Conservation (phyloP, 2,329 filamentous ascomycete species). For the Hypoxylon rubiginosum region DNA sequence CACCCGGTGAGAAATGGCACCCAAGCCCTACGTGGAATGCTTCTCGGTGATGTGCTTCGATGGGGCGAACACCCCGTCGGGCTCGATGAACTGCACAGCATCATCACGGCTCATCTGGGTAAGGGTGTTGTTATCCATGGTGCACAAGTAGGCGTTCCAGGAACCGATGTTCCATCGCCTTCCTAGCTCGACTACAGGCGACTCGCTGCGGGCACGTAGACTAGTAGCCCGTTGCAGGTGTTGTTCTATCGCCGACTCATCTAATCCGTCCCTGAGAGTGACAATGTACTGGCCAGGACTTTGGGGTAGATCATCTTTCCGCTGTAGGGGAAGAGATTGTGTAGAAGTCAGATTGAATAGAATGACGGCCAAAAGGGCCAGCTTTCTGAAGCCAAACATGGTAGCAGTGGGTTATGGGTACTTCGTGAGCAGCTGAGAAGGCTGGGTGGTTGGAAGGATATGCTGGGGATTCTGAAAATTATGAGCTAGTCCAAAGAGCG, state of each 20-base stretch:
- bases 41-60: slow-evolving; percentile 25
- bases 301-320: neutral
- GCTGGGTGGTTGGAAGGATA: neutral
- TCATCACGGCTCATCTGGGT: slow-evolving; percentile 22
- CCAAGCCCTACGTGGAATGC: slow-evolving; percentile 44
- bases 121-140: slow-evolving; percentile 22
- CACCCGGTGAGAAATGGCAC: slow-evolving; percentile 44
- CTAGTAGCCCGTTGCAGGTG: slow-evolving; percentile 23
- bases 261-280: slow-evolving; percentile 27
- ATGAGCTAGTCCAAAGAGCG: slow-evolving; percentile 6
- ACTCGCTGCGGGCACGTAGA: slow-evolving; percentile 13
- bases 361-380: slow-evolving; percentile 12
- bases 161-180: slow-evolving; percentile 39
- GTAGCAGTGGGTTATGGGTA: neutral
- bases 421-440: neutral
- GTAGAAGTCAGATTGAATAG: slow-evolving; percentile 3
- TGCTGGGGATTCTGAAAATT: neutral
- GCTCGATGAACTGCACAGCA: slow-evolving; percentile 34
- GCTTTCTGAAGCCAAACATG: slow-evolving; percentile 23
- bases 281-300: slow-evolving; percentile 28
- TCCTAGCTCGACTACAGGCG: slow-evolving; percentile 16
- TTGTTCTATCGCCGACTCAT: slow-evolving; percentile 21
- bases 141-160: slow-evolving; percentile 39
- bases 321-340: neutral
- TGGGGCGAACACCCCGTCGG: slow-evolving; percentile 18